Base-by-base conservation (phyloP, 495 filamentous ascomycete species). In the Pyronema omphalodes region DNA sequence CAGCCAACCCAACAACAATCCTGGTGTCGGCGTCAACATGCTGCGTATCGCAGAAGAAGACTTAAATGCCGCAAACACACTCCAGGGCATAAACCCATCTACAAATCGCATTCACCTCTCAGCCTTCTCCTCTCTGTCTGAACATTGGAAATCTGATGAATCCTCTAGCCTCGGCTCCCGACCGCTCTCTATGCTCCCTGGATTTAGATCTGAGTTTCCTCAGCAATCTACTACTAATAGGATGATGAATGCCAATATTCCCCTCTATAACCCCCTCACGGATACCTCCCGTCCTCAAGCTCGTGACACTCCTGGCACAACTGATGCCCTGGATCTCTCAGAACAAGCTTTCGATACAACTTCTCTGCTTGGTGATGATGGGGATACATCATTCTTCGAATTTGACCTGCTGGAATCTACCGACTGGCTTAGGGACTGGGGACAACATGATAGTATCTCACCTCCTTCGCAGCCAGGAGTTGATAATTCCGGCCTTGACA, bases 351-450 rank as follows among this genome's bases (percentile, higher is more conserved):
- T 35, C 11, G 17, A 50, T 12, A 12, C 29, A 12, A 17, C 7
- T 5, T 43, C 35, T 6, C 12, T 8, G 3, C 35, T 9, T 34
- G 37, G 12, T 52, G 36, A n/a, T 40, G 50, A 37, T 37, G 58
- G 56, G 37, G 62, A 65, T 23, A 65, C 58, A 19, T 65, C 55
- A 44, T 65, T 62, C 48, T 64, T 65, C 44, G 62, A 65, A 34
- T 60, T 60, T 54, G 62, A 52, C 14, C 59, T 65, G 9, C 62
- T 65, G 23, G 62, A 65, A 12, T 57, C 45, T 45, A 65, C 62
- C 17, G 62, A 65, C 44, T 65, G 62, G 62, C 44, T 65, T 14
- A 58, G 62, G 48, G 61, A 61, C 33, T 65, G 62, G 62, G 62
- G 62, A 9, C 34, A 55, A 47, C 37, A 57, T 44, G 11, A 53